Evolutionary conservation across 768 basidiomycete genomes (phyloP).

Genomic region (Pulveroboletus ravenelii): DNA sequence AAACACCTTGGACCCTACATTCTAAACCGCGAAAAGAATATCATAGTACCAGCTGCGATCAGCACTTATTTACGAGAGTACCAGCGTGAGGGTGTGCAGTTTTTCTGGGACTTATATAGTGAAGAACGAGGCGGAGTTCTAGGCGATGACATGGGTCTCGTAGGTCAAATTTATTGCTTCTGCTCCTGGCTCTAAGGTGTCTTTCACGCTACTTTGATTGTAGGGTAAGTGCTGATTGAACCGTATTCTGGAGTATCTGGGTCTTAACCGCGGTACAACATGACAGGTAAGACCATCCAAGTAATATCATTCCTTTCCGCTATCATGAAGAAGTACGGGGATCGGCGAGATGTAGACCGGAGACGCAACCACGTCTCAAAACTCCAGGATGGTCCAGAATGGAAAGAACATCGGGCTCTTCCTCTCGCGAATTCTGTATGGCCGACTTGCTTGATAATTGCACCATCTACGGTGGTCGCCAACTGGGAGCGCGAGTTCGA

Average conservation of each 20-base stretch:
- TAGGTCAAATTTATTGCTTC: conserved; percentile 24
- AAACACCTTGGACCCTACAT: conserved; percentile 41
- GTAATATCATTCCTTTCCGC: conserved; percentile 86
- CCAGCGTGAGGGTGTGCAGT: conserved; percentile 80
- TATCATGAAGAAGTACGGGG: conserved; percentile 81
- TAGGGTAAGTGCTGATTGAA: conserved; percentile 22
- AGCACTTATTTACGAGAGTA: conserved; percentile 89
- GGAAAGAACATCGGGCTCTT: conserved; percentile 48
- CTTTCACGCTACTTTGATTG: not conserved
- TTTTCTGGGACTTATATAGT: conserved; percentile 72
- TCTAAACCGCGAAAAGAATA: conserved; percentile 42
- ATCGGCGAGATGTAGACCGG: conserved; percentile 57
- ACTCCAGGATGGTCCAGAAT: conserved; percentile 56
- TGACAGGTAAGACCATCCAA: conserved; percentile 88
- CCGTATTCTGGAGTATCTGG: not conserved
- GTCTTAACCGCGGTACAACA: conserved; percentile 4
- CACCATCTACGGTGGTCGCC: conserved; percentile 74
- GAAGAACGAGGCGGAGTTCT: conserved; percentile 72
- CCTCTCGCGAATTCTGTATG: conserved; percentile 70
- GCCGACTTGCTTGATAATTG: conserved; percentile 85
- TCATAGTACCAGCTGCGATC: conserved; percentile 61
- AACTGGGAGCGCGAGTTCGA: conserved; percentile 92
- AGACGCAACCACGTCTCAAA: conserved; percentile 61
- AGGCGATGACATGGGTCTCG: conserved; percentile 95
- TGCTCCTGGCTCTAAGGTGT: not conserved